Evolutionary conservation across 257 asterid species (phyloP).

Genomic region (Scutellaria barbata): DNA sequence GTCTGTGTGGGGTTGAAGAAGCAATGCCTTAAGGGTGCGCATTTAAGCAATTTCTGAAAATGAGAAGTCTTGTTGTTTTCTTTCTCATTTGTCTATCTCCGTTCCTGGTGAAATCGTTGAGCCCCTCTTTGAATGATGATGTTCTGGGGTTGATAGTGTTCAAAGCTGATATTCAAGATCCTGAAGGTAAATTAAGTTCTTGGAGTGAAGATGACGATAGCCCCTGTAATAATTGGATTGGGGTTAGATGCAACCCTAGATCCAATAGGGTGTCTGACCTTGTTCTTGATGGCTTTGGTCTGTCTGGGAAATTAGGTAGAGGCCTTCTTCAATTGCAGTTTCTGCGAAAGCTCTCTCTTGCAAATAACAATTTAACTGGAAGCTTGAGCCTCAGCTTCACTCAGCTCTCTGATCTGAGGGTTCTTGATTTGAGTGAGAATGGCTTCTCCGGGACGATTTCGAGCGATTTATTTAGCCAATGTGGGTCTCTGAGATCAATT

Average conservation of each 20-base stretch:
- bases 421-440: conserved; percentile 78
- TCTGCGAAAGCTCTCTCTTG: conserved; percentile 76
- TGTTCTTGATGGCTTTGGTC: conserved; percentile 79
- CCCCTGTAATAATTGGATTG: conserved; percentile 83
- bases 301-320: conserved; percentile 84
- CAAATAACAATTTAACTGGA: conserved; percentile 78
- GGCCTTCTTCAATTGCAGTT: conserved; percentile 84
- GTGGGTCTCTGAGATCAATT: conserved; percentile 78
- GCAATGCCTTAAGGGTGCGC: conserved; percentile 40
- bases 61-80: conserved; percentile 55
- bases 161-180: conserved; percentile 84
- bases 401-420: conserved; percentile 69
- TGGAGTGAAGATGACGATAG: conserved; percentile 93
- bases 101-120: conserved; percentile 48
- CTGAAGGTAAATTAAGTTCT: conserved; percentile 66
- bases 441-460: conserved; percentile 63
- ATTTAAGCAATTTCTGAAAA: conserved; percentile 38
- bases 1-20: conserved; percentile 8
- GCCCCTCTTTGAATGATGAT: conserved; percentile 88
- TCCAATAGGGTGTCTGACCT: conserved; percentile 93
- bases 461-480: conserved; percentile 72
- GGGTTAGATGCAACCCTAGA: conserved; percentile 85
- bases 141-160: conserved; percentile 90
- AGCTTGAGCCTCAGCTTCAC: conserved; percentile 66
- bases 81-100: conserved; percentile 46